Base-by-base conservation (phyloP, 78 protist genomes). In the Emiliania huxleyi region DNA sequence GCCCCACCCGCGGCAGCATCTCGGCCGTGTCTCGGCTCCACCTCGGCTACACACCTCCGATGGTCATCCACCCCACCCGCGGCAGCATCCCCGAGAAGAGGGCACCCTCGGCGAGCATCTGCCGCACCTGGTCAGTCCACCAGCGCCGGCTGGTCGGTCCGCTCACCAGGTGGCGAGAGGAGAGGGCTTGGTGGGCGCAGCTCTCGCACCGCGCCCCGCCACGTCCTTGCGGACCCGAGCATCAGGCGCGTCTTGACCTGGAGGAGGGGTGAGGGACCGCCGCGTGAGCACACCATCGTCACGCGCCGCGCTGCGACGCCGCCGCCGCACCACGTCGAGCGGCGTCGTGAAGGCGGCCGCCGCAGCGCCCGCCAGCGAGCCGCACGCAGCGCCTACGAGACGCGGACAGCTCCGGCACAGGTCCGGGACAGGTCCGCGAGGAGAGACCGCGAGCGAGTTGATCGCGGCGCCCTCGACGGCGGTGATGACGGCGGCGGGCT, bases 271-370 rank as follows among this genome's bases (percentile, higher is more conserved):
- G n/a, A n/a, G n/a, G n/a, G n/a, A n/a, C n/a, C n/a, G n/a, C n/a
- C n/a, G n/a, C n/a, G n/a, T n/a, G n/a, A n/a, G n/a, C n/a, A n/a
- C n/a, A n/a, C n/a, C n/a, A n/a, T n/a, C n/a, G n/a, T n/a, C n/a
- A n/a, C n/a, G n/a, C n/a, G n/a, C n/a, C n/a, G n/a, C n/a, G n/a
- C n/a, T n/a, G n/a, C n/a, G n/a, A n/a, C n/a, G n/a, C n/a, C n/a
- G n/a, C n/a, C n/a, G n/a, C n/a, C n/a, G n/a, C n/a, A n/a, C 95
- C 21, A 95, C 96, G 85, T 96, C 97, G 26, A 96, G 92, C 19
- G 97, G 97, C 25, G 97, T 95, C 26, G 96, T 94, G 73, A 91
- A 22, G 5, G 93, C 95, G 0, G 95, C 97, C 29, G 96, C 90
- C 1, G 83, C 6, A 46, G 93, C 96, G 33, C 97, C 97, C 3